phyloP scores from a whole-genome alignment of 306 rosid species.

The Glycyrrhiza uralensis region DNA sequence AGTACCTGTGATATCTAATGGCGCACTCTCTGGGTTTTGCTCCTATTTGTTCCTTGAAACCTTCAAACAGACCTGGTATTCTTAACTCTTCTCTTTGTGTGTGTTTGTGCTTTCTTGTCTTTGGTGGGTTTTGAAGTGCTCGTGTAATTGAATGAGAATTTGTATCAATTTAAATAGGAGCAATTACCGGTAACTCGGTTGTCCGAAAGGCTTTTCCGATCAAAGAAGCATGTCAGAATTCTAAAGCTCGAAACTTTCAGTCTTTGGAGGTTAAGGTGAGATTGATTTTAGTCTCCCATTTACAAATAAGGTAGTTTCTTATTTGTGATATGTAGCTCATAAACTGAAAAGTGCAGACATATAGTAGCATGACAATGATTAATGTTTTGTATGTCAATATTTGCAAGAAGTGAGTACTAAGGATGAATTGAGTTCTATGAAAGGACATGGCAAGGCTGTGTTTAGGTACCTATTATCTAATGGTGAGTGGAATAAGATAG shows the following conservation, averaged over 20 bases:
- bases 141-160: not conserved
- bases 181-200: conserved; percentile 42
- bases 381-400: too few relatives aligned
- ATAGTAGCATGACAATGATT: not conserved
- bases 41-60: conserved; percentile 56
- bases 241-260: conserved; percentile 54
- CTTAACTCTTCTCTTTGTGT: not conserved
- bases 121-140: not conserved
- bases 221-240: conserved; percentile 47
- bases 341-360: not conserved
- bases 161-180: conserved; percentile 35
- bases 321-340: conserved; percentile 18
- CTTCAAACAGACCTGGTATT: conserved; percentile 71
- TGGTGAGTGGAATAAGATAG: not conserved
- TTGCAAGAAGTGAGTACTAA: not conserved
- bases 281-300: conserved; percentile 6
- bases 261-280: conserved; percentile 78
- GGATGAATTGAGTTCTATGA: not conserved
- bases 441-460: not conserved
- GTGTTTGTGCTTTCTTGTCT: not conserved
- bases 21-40: conserved; percentile 49
- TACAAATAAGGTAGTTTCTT: not conserved
- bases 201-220: conserved; percentile 48
- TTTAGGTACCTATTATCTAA: not conserved
- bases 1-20: conserved; percentile 39